Evolutionary conservation across 1,284 basidiomycete genomes (phyloP), one percentile per base, ranked within the genome.

Genomic region (Chalciporus sp.): DNA sequence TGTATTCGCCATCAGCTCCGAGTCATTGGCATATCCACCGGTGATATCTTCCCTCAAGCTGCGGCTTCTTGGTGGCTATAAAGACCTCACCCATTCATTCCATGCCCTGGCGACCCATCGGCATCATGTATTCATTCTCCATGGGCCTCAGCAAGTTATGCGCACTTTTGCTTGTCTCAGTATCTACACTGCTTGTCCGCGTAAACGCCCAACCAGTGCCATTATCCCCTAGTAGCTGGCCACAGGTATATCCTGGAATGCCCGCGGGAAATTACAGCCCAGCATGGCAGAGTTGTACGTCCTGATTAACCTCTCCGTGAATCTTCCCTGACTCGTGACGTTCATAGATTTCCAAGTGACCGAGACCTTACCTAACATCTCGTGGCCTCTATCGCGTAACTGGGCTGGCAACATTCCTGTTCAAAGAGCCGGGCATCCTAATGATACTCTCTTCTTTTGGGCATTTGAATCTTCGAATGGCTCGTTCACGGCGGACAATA

Each of bases 381-480:
- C 85, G 0, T 86, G 83, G 65, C 63, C 75, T 23, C 61, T 86
- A 7, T 69, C 74, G 12, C 78, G 79, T 7, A 83, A 75, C 63
- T 90, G 76, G 61, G 86, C 88, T 0, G 88, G 87, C 48, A 90
- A 87, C 56, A 76, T 89, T 50, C 77, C 79, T 7, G 85, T 90
- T 2, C 74, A 84, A 56, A 76, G 86, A 37, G 68, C 74, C 16
- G 79, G 76, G 14, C 86, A 88, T 66, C 84, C 84, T 0, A 88
- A 90, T 55, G 73, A 89, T 56, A 88, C 87, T 0, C 72, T 90
- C 2, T 90, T 88, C 72, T 90, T 90, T 69, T 82, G 82, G 77
- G 88, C 76, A 2, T 82, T 85, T 57, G 88, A 90, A 65, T 81
- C 81, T 40, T 71, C 73, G 4, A 66, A 74, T 14, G 86, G 85